Base-by-base conservation (phyloP, 306 rosid species). In the Vigna unguiculata region DNA sequence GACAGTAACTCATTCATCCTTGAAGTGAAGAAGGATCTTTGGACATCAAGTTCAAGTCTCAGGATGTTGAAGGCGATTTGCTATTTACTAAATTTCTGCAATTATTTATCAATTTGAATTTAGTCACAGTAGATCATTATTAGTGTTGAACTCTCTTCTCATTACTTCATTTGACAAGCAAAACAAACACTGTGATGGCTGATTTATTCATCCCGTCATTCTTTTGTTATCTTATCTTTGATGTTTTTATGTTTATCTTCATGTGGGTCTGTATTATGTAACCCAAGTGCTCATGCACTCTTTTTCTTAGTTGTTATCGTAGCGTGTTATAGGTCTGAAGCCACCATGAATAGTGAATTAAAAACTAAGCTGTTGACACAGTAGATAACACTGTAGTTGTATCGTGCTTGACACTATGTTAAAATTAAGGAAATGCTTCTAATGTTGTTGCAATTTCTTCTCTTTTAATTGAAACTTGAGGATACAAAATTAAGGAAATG, bases 81-180 rank as follows among this genome's bases (percentile, higher is more conserved):
- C 83, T 54, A 43, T 81, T 82, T 82, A 72, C 78, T 6, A 68
- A 65, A 51, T 72, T 77, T 38, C 73, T 85, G 84, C 80, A 86
- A 85, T 78, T 87, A 59, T 81, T 84, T 88, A 68, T 83, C 58
- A 77, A 69, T 79, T 70, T 87, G 87, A 82, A 87, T 86, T 87
- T 87, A 87, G 78, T 82, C 89, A 78, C 54, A 81, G 82, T 80
- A 80, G 86, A 78, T 82, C 48, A 40, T 69, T 80, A 85, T 57
- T 57, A 57, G 81, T 82, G 78, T 82, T 85, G 82, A 71, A 80
- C 72, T 73, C 60, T 41, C 48, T 20, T 62, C 47, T 73, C 79
- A 66, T 81, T 82, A 75, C 85, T 84, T 81, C 80, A 85, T 91
- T 80, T 74, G 82, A 82, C 32, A 80, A 88, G 85, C 78, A 54